Percentiles rank a stretch among this genome's conserved stretches.
Evolutionary conservation across 306 rosid genomes (phyloP).

Genomic region (Fragaria nilgerrensis): DNA sequence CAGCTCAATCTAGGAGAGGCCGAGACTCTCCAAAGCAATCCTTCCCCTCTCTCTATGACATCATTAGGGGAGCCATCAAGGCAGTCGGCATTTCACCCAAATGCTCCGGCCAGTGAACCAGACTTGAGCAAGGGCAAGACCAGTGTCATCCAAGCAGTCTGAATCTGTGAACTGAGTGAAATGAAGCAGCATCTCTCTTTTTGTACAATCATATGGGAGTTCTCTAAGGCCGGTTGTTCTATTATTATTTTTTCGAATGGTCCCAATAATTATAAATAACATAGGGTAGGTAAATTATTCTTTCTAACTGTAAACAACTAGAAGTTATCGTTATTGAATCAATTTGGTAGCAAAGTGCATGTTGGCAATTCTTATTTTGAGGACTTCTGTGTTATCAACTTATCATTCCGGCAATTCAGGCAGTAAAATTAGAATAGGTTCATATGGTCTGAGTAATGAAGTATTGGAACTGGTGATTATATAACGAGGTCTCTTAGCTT

Average conservation of each 20-base stretch:
- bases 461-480: too few species aligned
- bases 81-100: slow-evolving; percentile 93
- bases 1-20: slow-evolving; percentile 71
- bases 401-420: too few species aligned
- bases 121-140: slow-evolving; percentile 62
- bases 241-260: slow-evolving; percentile 24
- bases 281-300: slow-evolving; percentile 80
- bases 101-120: slow-evolving; percentile 58
- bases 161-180: slow-evolving; percentile 28
- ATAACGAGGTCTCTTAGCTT: too few species aligned
- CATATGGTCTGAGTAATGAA: too few species aligned
- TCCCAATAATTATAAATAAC: slow-evolving; percentile 41
- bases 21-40: slow-evolving; percentile 45
- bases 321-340: slow-evolving; percentile 42
- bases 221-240: slow-evolving; percentile 11
- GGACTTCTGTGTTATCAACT: too few species aligned
- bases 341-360: slow-evolving; percentile 25
- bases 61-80: slow-evolving; percentile 79
- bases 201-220: slow-evolving; percentile 41
- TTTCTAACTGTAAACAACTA: slow-evolving; percentile 71
- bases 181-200: slow-evolving; percentile 25
- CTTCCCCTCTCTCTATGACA: slow-evolving; percentile 65
- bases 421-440: too few species aligned
- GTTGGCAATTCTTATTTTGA: neutral
- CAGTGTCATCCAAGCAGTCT: slow-evolving; percentile 62